Base-by-base conservation (phyloP, 257 asterid species). In the Parsonsia alboflavescens region DNA sequence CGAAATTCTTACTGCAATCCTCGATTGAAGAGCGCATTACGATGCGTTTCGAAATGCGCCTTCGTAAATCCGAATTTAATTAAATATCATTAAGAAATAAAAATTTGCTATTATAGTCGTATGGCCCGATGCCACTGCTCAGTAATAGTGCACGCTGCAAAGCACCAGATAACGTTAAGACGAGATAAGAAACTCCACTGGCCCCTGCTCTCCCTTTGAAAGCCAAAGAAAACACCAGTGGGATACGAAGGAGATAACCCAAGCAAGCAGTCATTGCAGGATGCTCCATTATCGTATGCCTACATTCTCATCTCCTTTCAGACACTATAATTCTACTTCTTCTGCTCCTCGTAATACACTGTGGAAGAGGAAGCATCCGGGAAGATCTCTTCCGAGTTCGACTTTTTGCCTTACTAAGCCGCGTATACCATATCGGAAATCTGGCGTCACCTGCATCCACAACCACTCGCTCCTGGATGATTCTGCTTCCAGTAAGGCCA, bases 381-480 rank as follows among this genome's bases (percentile, higher is more conserved):
- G 17, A 3, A 22, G 69, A 36, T 24, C 48, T 17, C 16, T 64
- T 19, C 69, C 69, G 6, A 17, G 13, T 36, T 36, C 26, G 26
- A 24, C 15, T 36, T 64, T 65, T 19, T 65, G 10, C 10, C 2
- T 61, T 11, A 1, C 45, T 11, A 26, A 30, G 11, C 45, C n/a
- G 5, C 4, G 6, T n/a, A 30, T 17, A 33, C n/a, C 22, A n/a
- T 63, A 39, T 65, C 28, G 30, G 17, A 39, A 19, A 16, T 39
- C 49, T 21, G 28, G 50, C 16, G 0, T 30, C 6, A 19, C 50
- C 50, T 28, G 30, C 70, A 39, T 65, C 28, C 50, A 50, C 70
- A 39, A 39, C 30, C 49, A 39, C 30, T 65, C 70, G 39, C 70
- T 65, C 28, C 28, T 65, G 16, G 70, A 65, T n/a, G 50, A 65